Evolutionary conservation across 495 filamentous ascomycete genomes (phyloP), one percentile per base, ranked within the genome.

Genomic region (Penicillium alfredii): DNA sequence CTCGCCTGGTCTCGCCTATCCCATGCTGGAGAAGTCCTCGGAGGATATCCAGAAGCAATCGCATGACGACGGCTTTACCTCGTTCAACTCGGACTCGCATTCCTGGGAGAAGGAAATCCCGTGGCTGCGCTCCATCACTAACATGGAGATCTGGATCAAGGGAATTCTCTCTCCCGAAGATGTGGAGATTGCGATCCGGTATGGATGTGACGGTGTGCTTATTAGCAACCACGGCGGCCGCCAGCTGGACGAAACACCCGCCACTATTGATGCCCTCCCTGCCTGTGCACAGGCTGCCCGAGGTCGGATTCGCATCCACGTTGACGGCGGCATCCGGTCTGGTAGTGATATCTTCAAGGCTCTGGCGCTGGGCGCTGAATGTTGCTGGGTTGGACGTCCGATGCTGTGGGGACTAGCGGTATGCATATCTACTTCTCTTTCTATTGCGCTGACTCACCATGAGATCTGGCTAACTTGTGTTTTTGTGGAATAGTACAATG

Each of bases 261-360:
- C 80, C 3, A 74, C 74, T 0, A 65, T 87, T 10, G 48, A 83
- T 34, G 65, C 74, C 0, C 51, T 87, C 20, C 53, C 86, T n/a
- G 82, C 82, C 42, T 86, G 48, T 75, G 80, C 43, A 60, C 68
- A 55, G 61, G 66, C 45, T 73, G 76, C 48, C 69, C 77, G 3
- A 54, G 77, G 56, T 5, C 61, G 56, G 43, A 69, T 87, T 53
- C 73, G 81, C 30, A 70, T 88, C 9, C 74, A 70, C 39, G 55
- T 87, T 15, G 82, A 88, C 38, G 82, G 81, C 1, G 82, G 82
- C 0, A 69, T 86, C 4, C 67, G 63, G 20, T 58, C 76, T 4
- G 82, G 82, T 1, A 74, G 66, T 6, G 82, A 85, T 53, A 77
- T 85, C 9, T 77, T 86, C 44, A 86, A 84, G 53, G 77, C 77